Base-by-base conservation (phyloP, 345 rosid species). In the Lagerstroemia speciosa region DNA sequence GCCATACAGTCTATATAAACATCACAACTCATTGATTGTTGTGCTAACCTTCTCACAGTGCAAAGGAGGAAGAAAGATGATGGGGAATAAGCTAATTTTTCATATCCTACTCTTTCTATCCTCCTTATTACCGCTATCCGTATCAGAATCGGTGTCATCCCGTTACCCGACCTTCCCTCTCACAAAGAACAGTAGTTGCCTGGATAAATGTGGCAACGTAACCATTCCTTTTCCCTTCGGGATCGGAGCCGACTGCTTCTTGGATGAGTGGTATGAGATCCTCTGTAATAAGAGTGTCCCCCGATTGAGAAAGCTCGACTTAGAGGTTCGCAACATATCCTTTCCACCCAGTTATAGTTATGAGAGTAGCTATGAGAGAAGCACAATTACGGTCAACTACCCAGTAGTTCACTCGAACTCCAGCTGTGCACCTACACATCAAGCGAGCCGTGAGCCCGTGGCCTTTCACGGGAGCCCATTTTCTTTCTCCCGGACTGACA, bases 261-360 rank as follows among this genome's bases (percentile, higher is more conserved):
- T 72, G 32, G 57, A 65, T 27, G 60, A 66, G 16, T 72, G 74
- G 74, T 72, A 72, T 24, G 74, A 72, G 65, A 40, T 72, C 16
- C 33, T 36, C 53, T 72, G 74, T 40, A 71, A 30, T 40, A 26
- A 26, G 27, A 4, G 15, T n/a, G 7, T 40, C 8, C 69, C 74
- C 0, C 26, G 20, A 9, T 69, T 72, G 29, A 72, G 41, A 33
- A 72, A 72, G 65, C 38, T 3, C 30, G 30, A 33, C 40, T 29
- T 53, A 33, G 36, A 30, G 40, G 74, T 72, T 9, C 66, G 65
- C 38, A 38, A 65, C 52, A 72, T 72, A 29, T 65, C 74, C 22
- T 57, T 70, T 5, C 65, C n/a, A 1, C 37, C 0, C 2, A 5
- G 14, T 30, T 2, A 8, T 3, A 2, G 2, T 6, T 19, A 4